Evolutionary conservation across 1,284 basidiomycete species (phyloP).

Genomic region (Austroboletus rostrupii): DNA sequence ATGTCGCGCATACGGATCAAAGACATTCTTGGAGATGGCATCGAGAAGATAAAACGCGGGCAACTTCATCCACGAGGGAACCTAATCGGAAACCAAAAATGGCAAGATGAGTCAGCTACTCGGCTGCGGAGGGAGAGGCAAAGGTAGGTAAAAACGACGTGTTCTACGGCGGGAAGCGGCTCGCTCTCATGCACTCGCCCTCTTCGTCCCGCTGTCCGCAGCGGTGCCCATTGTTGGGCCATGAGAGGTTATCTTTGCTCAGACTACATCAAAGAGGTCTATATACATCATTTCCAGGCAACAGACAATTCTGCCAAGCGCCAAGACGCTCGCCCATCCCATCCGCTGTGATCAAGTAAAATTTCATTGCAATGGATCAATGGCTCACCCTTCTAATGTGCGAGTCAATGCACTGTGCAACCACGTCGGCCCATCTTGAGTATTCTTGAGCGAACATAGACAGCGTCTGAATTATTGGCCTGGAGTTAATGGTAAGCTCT

Average conservation of each 20-base stretch:
- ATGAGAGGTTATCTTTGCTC: constrained; percentile 38
- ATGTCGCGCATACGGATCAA: constrained; percentile 80
- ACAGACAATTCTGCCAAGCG: constrained; percentile 23
- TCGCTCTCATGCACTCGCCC: constrained; percentile 30
- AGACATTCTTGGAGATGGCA: constrained; percentile 94
- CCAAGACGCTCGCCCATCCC: constrained; percentile 26
- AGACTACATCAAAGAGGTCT: constrained; percentile 35
- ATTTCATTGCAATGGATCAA: constrained; percentile 16
- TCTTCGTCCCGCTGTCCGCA: constrained; percentile 31
- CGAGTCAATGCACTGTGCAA: constrained; percentile 83
- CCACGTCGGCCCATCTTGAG: constrained; percentile 73
- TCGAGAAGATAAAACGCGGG: constrained; percentile 95
- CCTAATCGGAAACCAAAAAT: constrained; percentile 49
- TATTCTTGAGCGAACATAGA: constrained; percentile 92
- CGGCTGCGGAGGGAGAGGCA: constrained; percentile 25
- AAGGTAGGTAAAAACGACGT: constrained; percentile 22
- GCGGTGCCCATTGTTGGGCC: constrained; percentile 32
- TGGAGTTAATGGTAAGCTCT: constrained; percentile 91
- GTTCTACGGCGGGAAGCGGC: constrained; percentile 22
- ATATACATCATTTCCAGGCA: constrained; percentile 35
- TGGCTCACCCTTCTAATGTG: constrained; percentile 87
- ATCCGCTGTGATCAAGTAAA: constrained; percentile 26
- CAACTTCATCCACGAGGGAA: constrained; percentile 88
- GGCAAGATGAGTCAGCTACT: constrained; percentile 62
- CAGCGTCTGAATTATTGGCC: constrained; percentile 92